A percentile compares a stretch with the other conserved stretches of the same genome.
phyloP scores from a whole-genome alignment of 2,329 filamentous ascomycete species.

The Penicillium freii region DNA sequence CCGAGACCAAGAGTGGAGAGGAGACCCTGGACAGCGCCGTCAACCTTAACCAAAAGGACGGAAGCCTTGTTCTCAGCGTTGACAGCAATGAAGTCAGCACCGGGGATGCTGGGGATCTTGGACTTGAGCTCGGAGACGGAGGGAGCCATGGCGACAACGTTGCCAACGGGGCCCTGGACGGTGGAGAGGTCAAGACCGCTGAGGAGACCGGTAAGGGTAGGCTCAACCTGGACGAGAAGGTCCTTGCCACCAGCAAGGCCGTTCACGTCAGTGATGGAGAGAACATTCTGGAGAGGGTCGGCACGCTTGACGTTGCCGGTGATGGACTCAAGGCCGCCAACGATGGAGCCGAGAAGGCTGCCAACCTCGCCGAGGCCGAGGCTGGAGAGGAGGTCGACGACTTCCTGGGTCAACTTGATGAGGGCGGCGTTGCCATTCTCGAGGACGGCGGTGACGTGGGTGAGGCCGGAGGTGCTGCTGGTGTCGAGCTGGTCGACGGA shows the following conservation, averaged over 20 bases:
- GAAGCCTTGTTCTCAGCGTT: slow-evolving; percentile 13
- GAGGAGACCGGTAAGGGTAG: slow-evolving; percentile 13
- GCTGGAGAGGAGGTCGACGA: slow-evolving; percentile 16
- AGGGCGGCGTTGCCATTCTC: slow-evolving; percentile 7
- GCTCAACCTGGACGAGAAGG: neutral
- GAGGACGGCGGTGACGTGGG: no score
- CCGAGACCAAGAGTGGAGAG: no score
- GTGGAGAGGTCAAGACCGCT: slow-evolving; percentile 14
- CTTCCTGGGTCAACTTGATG: slow-evolving; percentile 16
- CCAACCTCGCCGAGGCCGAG: slow-evolving; percentile 16
- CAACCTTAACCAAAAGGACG: slow-evolving; percentile 20
- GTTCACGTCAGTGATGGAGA: slow-evolving; percentile 13
- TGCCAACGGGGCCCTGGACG: slow-evolving; percentile 17
- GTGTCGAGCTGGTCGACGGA: no score
- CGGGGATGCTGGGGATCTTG: slow-evolving; percentile 12
- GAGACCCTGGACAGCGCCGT: neutral
- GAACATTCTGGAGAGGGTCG: slow-evolving; percentile 9
- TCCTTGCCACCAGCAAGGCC: no score
- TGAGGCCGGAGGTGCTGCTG: no score
- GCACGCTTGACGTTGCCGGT: slow-evolving; percentile 10
- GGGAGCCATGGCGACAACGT: slow-evolving; percentile 16
- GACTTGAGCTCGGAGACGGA: slow-evolving; percentile 11
- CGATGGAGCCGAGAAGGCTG: slow-evolving; percentile 17
- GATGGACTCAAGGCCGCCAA: slow-evolving; percentile 16
- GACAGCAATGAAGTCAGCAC: slow-evolving; percentile 19